Evolutionary conservation across 306 rosid species (phyloP), one percentile per base, ranked within the genome.

Genomic region (Begonia fuchsioides): DNA sequence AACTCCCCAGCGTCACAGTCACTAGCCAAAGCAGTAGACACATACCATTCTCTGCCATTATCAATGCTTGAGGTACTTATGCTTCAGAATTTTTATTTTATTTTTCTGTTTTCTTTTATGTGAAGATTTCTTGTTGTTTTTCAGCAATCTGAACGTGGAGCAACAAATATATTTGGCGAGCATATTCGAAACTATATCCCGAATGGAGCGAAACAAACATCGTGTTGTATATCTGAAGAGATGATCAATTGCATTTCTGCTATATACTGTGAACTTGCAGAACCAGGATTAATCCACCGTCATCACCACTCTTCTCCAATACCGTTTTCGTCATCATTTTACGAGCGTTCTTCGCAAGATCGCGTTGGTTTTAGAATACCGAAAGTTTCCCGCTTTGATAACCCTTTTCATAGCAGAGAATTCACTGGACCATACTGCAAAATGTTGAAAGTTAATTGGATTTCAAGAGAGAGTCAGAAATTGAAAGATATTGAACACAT

Each of bases 31-130:
- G 76, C 76, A 51, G 65, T 56, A 35, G 93, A 84, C 45, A 63
- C 66, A 5, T 90, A 74, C 71, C 94, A 75, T 77, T 90, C 97
- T 57, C 69, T 90, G 45, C 97, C 97, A 51, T 76, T 90, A 78
- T 74, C 75, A 16, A 76, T 84, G 93, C 69, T 90, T 45, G 93
- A 90, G 93, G 97, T 81, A 67, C 53, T 56, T 44, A 14, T 43
- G 10, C 11, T n/a, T 41, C 14, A 41, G 14, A n/a, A 3, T n/a
- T 41, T 10, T 41, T n/a, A n/a, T 41, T 10, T 41, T 41, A 1
- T 41, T 8, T 11, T 41, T 40, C 9, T 2, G 1, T 40, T 9
- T 40, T 41, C 12, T 41, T n/a, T 41, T 5, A 41, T 41, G 10
- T 41, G 45, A 15, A 45, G 38, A 51, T 58, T 59, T 39, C 39